These are phyloP conservation scores for Eucalyptus albens DNA, from an alignment of 345 rosid genomes.

Conservation along the genomic window DNA sequence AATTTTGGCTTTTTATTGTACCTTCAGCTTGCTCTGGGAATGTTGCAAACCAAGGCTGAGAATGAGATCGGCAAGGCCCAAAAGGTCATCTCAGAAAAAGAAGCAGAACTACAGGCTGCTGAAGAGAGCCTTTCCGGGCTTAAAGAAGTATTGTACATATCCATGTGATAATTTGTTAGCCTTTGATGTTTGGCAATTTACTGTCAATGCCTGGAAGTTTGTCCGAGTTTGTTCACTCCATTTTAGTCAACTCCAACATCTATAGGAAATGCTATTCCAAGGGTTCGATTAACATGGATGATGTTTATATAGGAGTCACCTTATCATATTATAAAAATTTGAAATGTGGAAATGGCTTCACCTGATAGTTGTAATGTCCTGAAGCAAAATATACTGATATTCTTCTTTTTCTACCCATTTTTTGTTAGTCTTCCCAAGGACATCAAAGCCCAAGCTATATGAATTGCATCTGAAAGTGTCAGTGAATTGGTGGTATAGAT, in stretches of 20 bases:
- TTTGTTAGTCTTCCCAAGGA: not conserved
- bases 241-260: not conserved
- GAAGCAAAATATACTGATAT: not conserved
- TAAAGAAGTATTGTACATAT: conserved; percentile 41
- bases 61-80: conserved; percentile 65
- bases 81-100: conserved; percentile 55
- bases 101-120: conserved; percentile 61
- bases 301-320: not conserved
- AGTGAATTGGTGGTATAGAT: not conserved
- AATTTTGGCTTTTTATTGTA: not conserved
- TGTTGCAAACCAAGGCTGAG: conserved; percentile 66
- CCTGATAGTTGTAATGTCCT: not conserved
- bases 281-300: not conserved
- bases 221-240: not conserved
- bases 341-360: not conserved
- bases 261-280: not conserved
- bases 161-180: not conserved
- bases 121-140: conserved; percentile 78
- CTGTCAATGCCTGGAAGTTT: not conserved
- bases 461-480: not conserved
- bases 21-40: conserved; percentile 43
- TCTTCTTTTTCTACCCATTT: not conserved
- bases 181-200: not conserved
- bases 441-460: not conserved
- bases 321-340: not conserved